Percentiles rank a stretch among this genome's conserved stretches.
phyloP scores from a whole-genome alignment of 768 basidiomycete genomes.

The Lactifluus rugatus region DNA sequence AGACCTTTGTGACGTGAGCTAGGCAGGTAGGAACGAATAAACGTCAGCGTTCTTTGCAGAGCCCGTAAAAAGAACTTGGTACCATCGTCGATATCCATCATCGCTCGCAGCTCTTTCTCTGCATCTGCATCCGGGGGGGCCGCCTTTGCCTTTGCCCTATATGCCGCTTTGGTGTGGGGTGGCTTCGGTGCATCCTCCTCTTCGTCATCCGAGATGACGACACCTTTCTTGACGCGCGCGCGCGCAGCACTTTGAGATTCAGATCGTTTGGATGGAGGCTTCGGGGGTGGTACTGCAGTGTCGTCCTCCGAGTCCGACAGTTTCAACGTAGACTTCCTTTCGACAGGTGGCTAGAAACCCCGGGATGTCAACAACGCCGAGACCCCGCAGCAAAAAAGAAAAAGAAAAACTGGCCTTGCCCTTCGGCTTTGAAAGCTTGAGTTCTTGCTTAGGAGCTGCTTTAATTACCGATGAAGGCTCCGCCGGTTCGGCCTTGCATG shows the following conservation, averaged over 20 bases:
- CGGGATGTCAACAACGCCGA: not conserved
- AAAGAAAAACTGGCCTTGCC: not conserved
- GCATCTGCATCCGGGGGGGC: slow-evolving; percentile 37
- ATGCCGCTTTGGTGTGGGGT: slow-evolving; percentile 28
- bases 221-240: slow-evolving; percentile 36
- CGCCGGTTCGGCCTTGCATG: slow-evolving; percentile 16
- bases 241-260: slow-evolving; percentile 21
- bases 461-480: slow-evolving; percentile 10
- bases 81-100: slow-evolving; percentile 80
- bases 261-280: slow-evolving; percentile 10
- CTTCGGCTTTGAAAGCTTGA: slow-evolving; percentile 1
- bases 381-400: not conserved
- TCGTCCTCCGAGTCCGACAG: slow-evolving; percentile 23
- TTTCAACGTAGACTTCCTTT: slow-evolving; percentile 25
- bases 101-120: slow-evolving; percentile 37
- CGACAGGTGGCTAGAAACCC: slow-evolving; percentile 23
- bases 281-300: not conserved
- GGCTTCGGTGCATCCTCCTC: slow-evolving; percentile 37
- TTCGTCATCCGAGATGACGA: slow-evolving; percentile 54
- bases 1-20: slow-evolving; percentile 19
- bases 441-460: slow-evolving; percentile 9
- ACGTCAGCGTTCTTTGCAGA: slow-evolving; percentile 20
- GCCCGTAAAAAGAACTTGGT: not conserved
- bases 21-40: slow-evolving; percentile 28
- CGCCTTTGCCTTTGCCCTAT: slow-evolving; percentile 27